Evolutionary conservation across 2,329 filamentous ascomycete species (phyloP).

Genomic region (Cladorrhinum sp.): DNA sequence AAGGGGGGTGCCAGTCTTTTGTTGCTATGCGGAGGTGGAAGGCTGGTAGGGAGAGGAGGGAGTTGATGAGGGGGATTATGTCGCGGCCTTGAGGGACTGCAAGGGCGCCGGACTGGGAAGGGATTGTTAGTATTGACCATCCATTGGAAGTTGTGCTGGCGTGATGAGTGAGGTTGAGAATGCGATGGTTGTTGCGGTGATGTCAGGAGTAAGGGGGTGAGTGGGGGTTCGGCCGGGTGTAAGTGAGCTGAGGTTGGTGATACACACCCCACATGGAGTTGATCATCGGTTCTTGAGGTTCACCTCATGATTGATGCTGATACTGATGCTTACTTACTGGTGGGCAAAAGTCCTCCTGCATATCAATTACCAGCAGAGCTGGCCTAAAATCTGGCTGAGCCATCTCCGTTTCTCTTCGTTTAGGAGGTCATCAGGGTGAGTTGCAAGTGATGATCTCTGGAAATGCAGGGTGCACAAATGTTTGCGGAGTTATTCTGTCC

Average conservation of each 20-base stretch:
- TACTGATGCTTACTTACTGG: slow-evolving; percentile 57
- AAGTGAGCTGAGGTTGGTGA: not conserved
- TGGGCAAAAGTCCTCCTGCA: slow-evolving; percentile 94
- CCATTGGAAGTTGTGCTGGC: no score
- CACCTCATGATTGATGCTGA: not conserved
- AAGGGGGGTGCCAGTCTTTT: slow-evolving; percentile 82
- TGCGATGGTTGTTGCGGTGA: no score
- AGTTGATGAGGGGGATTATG: slow-evolving; percentile 70
- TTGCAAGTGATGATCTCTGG: not conserved
- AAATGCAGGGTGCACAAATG: not conserved
- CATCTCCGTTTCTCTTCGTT: no score
- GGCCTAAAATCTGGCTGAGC: slow-evolving; percentile 40
- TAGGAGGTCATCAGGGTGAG: no score
- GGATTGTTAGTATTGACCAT: slow-evolving; percentile 13
- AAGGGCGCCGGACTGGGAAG: slow-evolving; percentile 70
- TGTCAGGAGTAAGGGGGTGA: not conserved
- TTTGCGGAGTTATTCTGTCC: not conserved
- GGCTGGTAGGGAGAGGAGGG: slow-evolving; percentile 65
- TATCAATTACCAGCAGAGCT: slow-evolving; percentile 71
- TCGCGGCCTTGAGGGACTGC: slow-evolving; percentile 72
- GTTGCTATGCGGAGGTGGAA: slow-evolving; percentile 78
- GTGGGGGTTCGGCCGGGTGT: not conserved
- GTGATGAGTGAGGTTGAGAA: not conserved
- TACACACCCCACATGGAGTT: not conserved
- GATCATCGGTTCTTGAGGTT: not conserved